Percentiles rank a stretch among this genome's conserved stretches.
Evolutionary conservation across 2,329 filamentous ascomycete genomes (phyloP).

Genomic region (Sporothrix pseudoabietina): DNA sequence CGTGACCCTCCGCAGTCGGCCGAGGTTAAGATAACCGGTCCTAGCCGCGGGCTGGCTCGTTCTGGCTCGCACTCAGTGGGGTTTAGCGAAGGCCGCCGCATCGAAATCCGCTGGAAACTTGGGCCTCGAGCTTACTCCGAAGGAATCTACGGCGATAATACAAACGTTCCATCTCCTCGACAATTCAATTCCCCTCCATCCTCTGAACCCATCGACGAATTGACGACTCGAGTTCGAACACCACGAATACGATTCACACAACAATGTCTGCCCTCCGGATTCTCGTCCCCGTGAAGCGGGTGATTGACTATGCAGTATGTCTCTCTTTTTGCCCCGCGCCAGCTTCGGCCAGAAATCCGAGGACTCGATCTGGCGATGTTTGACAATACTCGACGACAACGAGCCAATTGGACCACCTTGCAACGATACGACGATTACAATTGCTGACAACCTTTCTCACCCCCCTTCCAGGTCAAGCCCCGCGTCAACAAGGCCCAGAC

Average conservation of each 20-base stretch:
- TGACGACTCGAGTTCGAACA: neutral
- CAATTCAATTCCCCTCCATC: neutral
- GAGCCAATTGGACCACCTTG: neutral
- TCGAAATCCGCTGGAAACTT: slow-evolving; percentile 16
- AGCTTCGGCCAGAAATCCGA: neutral
- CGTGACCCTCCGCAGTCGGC: slow-evolving; percentile 35
- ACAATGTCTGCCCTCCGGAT: slow-evolving; percentile 70
- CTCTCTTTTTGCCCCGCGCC: neutral
- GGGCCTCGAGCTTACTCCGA: slow-evolving; percentile 18
- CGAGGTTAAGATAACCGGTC: slow-evolving; percentile 33
- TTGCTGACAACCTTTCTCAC: neutral
- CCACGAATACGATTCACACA: slow-evolving; percentile 34
- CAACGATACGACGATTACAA: neutral
- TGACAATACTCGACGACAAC: neutral
- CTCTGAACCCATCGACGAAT: neutral
- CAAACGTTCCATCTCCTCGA: neutral
- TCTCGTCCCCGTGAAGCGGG: slow-evolving; percentile 78
- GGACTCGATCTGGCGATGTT: neutral
- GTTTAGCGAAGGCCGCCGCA: slow-evolving; percentile 22
- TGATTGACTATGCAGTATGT: slow-evolving; percentile 81
- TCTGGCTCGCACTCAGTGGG: neutral
- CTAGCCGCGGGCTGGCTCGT: slow-evolving; percentile 33
- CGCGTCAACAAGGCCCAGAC: slow-evolving; percentile 74
- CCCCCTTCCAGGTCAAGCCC: slow-evolving; percentile 61
- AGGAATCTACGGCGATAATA: slow-evolving; percentile 2